phyloP scores from a whole-genome alignment of 805 yeast genomes.

The Kockiozyma suomiensis region DNA sequence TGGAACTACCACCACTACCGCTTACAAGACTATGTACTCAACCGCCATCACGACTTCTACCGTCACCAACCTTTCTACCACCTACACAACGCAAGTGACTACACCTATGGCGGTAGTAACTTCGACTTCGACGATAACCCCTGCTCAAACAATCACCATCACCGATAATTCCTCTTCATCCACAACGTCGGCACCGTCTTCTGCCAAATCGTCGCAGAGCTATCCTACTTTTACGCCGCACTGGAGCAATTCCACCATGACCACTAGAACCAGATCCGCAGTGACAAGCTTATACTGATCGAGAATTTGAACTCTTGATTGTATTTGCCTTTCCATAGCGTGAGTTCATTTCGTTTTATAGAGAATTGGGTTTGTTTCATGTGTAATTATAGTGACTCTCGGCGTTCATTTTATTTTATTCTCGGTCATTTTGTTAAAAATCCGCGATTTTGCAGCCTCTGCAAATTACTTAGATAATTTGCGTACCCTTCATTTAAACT shows the following conservation, averaged over 20 bases:
- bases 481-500: too few species aligned
- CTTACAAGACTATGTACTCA: background rate
- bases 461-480: too few species aligned
- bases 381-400: too few species aligned
- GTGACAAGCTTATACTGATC: background rate
- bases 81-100: background rate
- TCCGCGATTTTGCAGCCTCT: too few species aligned
- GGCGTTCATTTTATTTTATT: too few species aligned
- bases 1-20: slow-evolving; percentile 7
- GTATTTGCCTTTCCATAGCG: background rate
- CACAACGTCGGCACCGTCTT: background rate
- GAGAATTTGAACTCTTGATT: background rate
- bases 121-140: slow-evolving; percentile 2
- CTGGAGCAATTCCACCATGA: slow-evolving; percentile 19
- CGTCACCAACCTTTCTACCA: background rate
- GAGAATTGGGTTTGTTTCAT: too few species aligned
- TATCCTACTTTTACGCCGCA: slow-evolving; percentile 5
- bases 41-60: background rate
- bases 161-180: background rate
- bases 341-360: background rate
- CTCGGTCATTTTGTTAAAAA: too few species aligned
- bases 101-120: background rate
- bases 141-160: slow-evolving; percentile 4
- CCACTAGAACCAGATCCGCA: slow-evolving; percentile 3
- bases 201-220: background rate